Base-by-base conservation (phyloP, 768 basidiomycete genomes). In the Paxillus ammoniavirescens region DNA sequence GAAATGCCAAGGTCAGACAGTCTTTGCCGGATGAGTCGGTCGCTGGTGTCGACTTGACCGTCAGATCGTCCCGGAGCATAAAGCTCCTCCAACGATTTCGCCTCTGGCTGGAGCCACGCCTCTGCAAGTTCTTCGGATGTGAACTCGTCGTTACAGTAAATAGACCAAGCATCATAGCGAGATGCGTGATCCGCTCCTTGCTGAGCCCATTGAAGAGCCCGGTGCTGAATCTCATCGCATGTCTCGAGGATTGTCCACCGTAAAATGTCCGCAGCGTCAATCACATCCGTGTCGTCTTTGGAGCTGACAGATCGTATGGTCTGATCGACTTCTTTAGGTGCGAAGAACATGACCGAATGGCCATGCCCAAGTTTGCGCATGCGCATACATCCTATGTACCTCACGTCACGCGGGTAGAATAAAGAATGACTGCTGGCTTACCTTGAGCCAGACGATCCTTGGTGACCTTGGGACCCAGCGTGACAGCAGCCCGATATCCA, bases 381-480 rank as follows among this genome's bases (percentile, higher is more conserved):
- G 5, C 78, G 67, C 78, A 79, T 80, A 49, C 77, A 79, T 2
- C 77, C 78, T 78, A 8, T 68, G 68, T 61, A 30, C 6, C 13
- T 6, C 31, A 33, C 14, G 18, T 44, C n/a, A 49, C 37, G 5
- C 17, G 21, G 5, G 6, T 8, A 5, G 9, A 6, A 18, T 31
- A 47, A 35, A 38, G 21, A 37, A n/a, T 40, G 2, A 40, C 40
- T 13, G 7, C 4, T 8, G 8, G 49, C 72, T 42, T 42, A 77
- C 80, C 79, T 69, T 80, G 78, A 0, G 75, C 66, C 18, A 79
- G 60, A 38, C 75, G 65, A 62, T 82, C 80, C 54, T 81, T 82
- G 1, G 75, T 77, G 12, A 81, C 62, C 52, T 75, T 79, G 4
- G 74, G 74, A 1, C 80, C 80, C 1, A 81, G 61, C 1, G 78